phyloP scores from a whole-genome alignment of 805 yeast genomes.

The Scheffersomyces lignosus region DNA sequence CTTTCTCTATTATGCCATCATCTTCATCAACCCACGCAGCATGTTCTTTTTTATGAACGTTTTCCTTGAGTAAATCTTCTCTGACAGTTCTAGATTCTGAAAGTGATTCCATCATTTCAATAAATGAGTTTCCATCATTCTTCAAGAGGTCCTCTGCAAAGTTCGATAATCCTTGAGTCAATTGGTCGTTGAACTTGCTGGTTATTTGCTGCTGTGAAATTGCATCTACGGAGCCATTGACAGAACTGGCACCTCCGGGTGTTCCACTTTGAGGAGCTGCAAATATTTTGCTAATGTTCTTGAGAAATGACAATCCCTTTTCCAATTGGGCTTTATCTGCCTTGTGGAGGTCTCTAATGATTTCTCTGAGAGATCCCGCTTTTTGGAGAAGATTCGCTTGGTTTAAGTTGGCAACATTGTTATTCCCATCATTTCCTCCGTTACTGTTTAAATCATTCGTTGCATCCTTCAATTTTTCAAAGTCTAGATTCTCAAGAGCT shows the following conservation, averaged over 20 bases:
- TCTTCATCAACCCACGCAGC: constrained; percentile 23
- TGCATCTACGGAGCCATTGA: constrained; percentile 5
- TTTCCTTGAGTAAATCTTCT: constrained; percentile 23
- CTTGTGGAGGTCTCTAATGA: constrained; percentile 24
- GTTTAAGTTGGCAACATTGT: constrained; percentile 4
- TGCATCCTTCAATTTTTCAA: constrained; percentile 20
- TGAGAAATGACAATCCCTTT: constrained; percentile 23
- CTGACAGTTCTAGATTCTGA: constrained; percentile 49
- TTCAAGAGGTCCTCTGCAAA: constrained; percentile 78
- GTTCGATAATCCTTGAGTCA: constrained; percentile 25
- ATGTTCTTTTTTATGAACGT: constrained; percentile 3
- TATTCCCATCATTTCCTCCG: too few species aligned
- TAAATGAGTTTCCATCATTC: constrained; percentile 75
- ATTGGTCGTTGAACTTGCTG: constrained; percentile 17
- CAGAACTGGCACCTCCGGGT: constrained; percentile 5
- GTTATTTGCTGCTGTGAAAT: constrained; percentile 3
- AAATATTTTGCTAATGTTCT: constrained; percentile 23
- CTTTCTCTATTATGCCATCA: too few species aligned
- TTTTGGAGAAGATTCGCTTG: constrained; percentile 24
- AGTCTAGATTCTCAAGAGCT: constrained; percentile 27
- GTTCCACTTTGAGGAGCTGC: constrained; percentile 7
- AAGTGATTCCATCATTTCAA: constrained; percentile 76
- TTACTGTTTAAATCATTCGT: constrained; percentile 8
- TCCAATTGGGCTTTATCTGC: constrained; percentile 26
- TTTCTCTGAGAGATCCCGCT: constrained; percentile 25